Evolutionary conservation across 78 protist genomes (phyloP).

Genomic region (Protostelium mycophagum): DNA sequence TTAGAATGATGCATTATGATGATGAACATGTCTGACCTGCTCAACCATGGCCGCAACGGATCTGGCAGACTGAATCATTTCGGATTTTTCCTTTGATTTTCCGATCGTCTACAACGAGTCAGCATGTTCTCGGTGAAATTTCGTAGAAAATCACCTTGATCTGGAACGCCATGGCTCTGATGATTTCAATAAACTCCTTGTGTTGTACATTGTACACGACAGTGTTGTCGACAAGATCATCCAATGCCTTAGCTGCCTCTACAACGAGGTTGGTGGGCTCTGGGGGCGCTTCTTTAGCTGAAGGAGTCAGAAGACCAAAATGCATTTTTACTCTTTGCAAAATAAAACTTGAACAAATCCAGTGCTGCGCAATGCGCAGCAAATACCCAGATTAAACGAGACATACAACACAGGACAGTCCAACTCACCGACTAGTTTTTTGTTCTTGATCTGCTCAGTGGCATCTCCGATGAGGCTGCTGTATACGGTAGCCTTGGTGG

Average conservation of each 20-base stretch:
- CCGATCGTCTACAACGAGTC: not conserved
- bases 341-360: too few relatives aligned
- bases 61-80: not conserved
- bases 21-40: not conserved
- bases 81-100: not conserved
- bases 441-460: not conserved
- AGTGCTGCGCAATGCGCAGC: too few relatives aligned
- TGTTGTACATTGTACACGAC: not conserved
- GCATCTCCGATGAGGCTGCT: not conserved
- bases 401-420: not conserved
- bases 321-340: too few relatives aligned
- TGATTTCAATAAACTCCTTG: not conserved
- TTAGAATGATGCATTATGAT: not conserved
- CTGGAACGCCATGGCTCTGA: not conserved
- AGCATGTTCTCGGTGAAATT: not conserved
- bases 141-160: not conserved
- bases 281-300: not conserved
- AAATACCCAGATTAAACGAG: not conserved
- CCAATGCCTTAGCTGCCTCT: not conserved
- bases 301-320: too few relatives aligned
- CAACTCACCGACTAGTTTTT: not conserved
- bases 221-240: not conserved
- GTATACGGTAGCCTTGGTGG: not conserved
- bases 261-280: not conserved
- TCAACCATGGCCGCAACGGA: not conserved